phyloP scores from a whole-genome alignment of 2,329 filamentous ascomycete species.

The Ramichloridium luteum region DNA sequence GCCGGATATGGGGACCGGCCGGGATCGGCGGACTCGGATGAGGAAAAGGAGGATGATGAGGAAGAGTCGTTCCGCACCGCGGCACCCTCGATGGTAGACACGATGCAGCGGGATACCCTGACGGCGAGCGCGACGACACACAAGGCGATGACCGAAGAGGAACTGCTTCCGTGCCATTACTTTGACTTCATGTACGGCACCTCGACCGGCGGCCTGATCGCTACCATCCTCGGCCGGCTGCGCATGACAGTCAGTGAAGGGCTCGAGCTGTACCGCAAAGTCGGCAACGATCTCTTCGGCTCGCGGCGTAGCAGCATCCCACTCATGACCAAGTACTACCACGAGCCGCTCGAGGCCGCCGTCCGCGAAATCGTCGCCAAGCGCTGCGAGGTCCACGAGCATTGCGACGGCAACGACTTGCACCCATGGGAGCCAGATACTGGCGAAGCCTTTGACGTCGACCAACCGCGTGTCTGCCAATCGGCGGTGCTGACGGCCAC shows the following conservation, averaged over 20 bases:
- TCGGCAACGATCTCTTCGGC: slow-evolving; percentile 38
- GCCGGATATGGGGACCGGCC: background rate
- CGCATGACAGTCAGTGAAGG: slow-evolving; percentile 39
- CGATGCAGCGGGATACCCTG: slow-evolving; percentile 11
- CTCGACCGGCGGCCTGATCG: slow-evolving; percentile 40
- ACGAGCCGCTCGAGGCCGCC: slow-evolving; percentile 36
- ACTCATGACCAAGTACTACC: slow-evolving; percentile 38
- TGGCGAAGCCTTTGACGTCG: slow-evolving; percentile 18
- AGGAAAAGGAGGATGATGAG: background rate
- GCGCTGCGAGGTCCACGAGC: slow-evolving; percentile 32
- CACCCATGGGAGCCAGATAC: slow-evolving; percentile 29
- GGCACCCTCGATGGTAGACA: slow-evolving; percentile 11
- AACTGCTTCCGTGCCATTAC: slow-evolving; percentile 39
- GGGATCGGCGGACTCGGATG: background rate
- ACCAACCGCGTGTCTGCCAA: slow-evolving; percentile 24
- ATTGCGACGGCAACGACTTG: slow-evolving; percentile 34
- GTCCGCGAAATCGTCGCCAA: slow-evolving; percentile 34
- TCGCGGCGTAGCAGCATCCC: slow-evolving; percentile 32
- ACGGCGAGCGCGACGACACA: slow-evolving; percentile 11
- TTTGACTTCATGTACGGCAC: slow-evolving; percentile 44
- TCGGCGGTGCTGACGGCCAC: slow-evolving; percentile 38
- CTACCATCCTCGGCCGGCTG: slow-evolving; percentile 37
- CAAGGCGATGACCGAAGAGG: slow-evolving; percentile 28
- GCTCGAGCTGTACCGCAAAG: slow-evolving; percentile 34
- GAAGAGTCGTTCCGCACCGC: slow-evolving; percentile 1